Percentiles rank a stretch among this genome's conserved stretches.
Conservation (phyloP, 495 filamentous ascomycete genomes). For the Aspergillus hancockii region DNA sequence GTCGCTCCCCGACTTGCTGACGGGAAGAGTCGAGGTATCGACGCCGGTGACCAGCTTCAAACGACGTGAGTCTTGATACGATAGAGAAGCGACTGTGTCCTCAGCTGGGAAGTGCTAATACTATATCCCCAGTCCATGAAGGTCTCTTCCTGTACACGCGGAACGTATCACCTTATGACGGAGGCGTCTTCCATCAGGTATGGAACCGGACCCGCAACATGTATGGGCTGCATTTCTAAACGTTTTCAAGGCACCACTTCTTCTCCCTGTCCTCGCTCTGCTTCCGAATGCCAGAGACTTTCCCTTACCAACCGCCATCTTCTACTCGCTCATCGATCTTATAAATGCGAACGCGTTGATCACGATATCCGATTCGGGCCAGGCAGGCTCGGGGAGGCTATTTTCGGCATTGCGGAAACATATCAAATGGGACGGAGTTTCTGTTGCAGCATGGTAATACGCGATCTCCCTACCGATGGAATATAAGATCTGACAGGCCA, state of each 20-base stretch:
- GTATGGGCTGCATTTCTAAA: conserved; percentile 7
- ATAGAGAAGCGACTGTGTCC: background rate
- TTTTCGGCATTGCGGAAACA: conserved; percentile 79
- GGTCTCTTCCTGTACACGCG: conserved; percentile 93
- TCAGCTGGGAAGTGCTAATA: background rate
- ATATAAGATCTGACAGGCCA: conserved; percentile 30
- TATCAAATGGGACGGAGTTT: conserved; percentile 72
- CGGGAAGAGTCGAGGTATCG: conserved; percentile 91
- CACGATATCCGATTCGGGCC: conserved; percentile 79
- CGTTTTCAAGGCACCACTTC: conserved; percentile 68
- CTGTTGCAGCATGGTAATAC: conserved; percentile 76
- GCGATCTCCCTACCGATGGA: background rate
- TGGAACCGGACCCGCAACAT: conserved; percentile 4
- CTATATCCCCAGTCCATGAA: conserved; percentile 71
- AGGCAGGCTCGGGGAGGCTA: conserved; percentile 67
- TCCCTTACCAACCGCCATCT: conserved; percentile 71
- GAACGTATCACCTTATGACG: conserved; percentile 96
- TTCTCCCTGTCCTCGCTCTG: conserved; percentile 87
- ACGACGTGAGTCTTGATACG: conserved; percentile 63
- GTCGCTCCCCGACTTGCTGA: conserved; percentile 79
- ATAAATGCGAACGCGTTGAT: conserved; percentile 81
- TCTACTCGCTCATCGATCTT: conserved; percentile 82
- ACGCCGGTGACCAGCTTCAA: conserved; percentile 98
- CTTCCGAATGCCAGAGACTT: conserved; percentile 66
- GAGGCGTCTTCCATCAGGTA: conserved; percentile 94